phyloP scores from a whole-genome alignment of 441 rosid species.

The Eutrema salsugineum region DNA sequence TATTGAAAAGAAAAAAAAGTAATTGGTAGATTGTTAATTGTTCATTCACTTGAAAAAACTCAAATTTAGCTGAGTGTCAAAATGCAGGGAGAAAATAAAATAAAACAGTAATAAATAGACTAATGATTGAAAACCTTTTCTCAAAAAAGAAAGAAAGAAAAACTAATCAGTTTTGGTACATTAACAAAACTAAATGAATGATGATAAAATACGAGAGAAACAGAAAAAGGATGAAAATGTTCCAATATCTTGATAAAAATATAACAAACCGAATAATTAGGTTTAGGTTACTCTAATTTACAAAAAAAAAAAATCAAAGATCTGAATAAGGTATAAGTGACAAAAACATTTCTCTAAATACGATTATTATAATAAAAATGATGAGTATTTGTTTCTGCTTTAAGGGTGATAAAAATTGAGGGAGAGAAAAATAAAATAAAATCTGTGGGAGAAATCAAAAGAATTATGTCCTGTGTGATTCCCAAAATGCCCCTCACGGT shows the following conservation, averaged over 20 bases:
- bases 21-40: too few species aligned
- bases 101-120: too few species aligned
- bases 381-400: background rate
- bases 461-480: background rate
- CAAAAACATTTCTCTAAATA: constrained; percentile 5
- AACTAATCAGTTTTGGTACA: background rate
- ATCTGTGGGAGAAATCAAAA: constrained; percentile 5
- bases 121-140: too few species aligned
- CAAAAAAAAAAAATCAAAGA: constrained; percentile 7
- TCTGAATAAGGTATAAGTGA: background rate
- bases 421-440: background rate
- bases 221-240: background rate
- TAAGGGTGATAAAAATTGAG: background rate
- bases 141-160: background rate
- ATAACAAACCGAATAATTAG: background rate
- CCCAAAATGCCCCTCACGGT: constrained; percentile 1
- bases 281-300: constrained; percentile 7
- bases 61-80: background rate
- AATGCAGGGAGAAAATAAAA: too few species aligned
- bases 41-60: background rate
- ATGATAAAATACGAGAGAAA: background rate
- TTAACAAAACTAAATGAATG: background rate
- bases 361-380: background rate
- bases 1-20: background rate
- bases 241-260: constrained; percentile 1